Conservation (phyloP, 257 asterid genomes). For the Cordia subcordata region DNA sequence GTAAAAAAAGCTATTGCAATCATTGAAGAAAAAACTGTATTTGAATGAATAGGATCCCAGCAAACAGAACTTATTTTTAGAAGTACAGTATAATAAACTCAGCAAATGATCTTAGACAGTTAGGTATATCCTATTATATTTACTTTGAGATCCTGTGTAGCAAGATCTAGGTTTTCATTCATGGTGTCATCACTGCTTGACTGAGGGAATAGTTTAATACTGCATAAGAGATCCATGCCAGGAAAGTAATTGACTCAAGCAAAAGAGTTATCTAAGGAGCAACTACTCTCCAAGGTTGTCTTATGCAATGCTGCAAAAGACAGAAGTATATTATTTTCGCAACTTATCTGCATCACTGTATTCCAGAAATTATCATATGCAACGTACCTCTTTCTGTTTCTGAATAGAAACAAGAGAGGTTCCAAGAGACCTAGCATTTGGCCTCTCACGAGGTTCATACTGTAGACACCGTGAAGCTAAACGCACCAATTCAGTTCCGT, state of each 20-base stretch:
- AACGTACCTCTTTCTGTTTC: constrained; percentile 32
- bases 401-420: constrained; percentile 37
- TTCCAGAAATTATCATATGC: not conserved
- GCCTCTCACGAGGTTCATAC: constrained; percentile 45
- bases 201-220: no score
- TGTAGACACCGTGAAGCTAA: constrained; percentile 43
- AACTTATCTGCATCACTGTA: not conserved
- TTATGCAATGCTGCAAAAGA: not conserved
- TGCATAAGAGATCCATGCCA: no score
- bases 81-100: no score
- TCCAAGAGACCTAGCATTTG: constrained; percentile 33
- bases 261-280: not conserved
- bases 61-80: no score
- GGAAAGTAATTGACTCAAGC: not conserved
- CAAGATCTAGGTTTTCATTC: no score
- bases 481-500: constrained; percentile 32
- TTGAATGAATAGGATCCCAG: no score
- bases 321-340: not conserved
- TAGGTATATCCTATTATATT: no score
- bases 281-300: not conserved
- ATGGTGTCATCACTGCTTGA: no score
- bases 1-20: no score
- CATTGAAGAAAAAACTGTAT: not conserved
- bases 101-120: no score
- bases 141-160: no score